Conservation (phyloP, 2,329 filamentous ascomycete genomes). For the Talaromyces piceae region DNA sequence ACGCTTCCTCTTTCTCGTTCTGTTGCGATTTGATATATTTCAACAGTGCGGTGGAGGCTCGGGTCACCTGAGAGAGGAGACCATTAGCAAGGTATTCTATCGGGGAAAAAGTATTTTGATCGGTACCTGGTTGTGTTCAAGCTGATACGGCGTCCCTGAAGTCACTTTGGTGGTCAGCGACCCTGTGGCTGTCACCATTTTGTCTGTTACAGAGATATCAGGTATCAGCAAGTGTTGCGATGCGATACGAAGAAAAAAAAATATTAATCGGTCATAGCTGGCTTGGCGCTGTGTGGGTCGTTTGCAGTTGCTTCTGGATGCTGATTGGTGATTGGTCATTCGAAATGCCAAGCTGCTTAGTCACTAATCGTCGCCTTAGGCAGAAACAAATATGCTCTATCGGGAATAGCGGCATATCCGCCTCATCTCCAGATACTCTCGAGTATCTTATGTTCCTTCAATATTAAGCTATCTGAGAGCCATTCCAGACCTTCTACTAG, state of each 20-base stretch:
- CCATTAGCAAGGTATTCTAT: not conserved
- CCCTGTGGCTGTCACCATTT: constrained; percentile 34
- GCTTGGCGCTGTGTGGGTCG: constrained; percentile 7
- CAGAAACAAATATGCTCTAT: not conserved
- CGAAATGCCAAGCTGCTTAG: not conserved
- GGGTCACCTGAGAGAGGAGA: constrained; percentile 41
- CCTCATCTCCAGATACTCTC: too few relatives aligned
- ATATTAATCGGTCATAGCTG: constrained; percentile 15
- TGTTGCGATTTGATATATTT: constrained; percentile 48
- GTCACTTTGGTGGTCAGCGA: constrained; percentile 34
- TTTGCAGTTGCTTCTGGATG: not conserved
- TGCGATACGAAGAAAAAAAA: constrained; percentile 25
- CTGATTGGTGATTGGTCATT: not conserved
- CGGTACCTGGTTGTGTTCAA: constrained; percentile 40
- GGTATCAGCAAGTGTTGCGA: constrained; percentile 18
- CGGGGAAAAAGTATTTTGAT: constrained; percentile 5
- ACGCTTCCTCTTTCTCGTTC: constrained; percentile 40
- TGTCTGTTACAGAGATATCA: constrained; percentile 17
- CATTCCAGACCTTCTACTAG: too few relatives aligned
- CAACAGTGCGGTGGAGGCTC: constrained; percentile 54
- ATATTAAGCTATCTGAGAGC: too few relatives aligned
- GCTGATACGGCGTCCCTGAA: constrained; percentile 40
- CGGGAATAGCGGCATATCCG: not conserved
- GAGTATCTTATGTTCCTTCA: too few relatives aligned
- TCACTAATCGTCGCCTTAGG: not conserved